A percentile compares a stretch with the other conserved stretches of the same genome.
These are phyloP conservation scores for Fomitopsis betulina DNA, from an alignment of 1,284 basidiomycete genomes.

Conservation along the genomic window DNA sequence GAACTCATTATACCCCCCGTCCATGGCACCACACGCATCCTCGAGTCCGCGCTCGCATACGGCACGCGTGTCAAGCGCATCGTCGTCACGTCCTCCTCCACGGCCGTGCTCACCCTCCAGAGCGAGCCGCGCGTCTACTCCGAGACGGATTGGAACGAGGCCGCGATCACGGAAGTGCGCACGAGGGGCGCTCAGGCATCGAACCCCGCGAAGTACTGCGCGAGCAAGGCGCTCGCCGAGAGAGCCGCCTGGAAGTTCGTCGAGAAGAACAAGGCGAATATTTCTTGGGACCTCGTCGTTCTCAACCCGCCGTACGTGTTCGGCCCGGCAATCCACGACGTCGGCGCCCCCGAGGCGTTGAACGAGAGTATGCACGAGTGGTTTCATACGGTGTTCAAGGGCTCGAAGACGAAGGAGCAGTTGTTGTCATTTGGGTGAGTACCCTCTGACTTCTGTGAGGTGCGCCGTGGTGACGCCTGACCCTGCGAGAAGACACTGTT, in stretches of 20 bases:
- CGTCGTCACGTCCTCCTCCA: constrained; percentile 59
- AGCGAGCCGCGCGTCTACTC: constrained; percentile 23
- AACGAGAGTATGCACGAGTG: constrained; percentile 11
- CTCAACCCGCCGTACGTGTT: constrained; percentile 55
- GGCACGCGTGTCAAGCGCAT: constrained; percentile 28
- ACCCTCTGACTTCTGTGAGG: neutral
- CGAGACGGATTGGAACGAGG: constrained; percentile 64
- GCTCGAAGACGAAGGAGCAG: neutral
- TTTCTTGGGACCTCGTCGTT: constrained; percentile 44
- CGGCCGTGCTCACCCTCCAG: constrained; percentile 35
- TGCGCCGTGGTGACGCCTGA: neutral
- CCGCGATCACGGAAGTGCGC: constrained; percentile 46
- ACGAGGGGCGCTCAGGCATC: constrained; percentile 45
- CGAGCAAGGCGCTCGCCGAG: constrained; percentile 71
- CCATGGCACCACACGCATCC: constrained; percentile 18
- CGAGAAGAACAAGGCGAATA: constrained; percentile 43
- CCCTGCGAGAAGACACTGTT: neutral
- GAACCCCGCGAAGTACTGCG: constrained; percentile 43
- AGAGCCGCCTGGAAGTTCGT: constrained; percentile 45
- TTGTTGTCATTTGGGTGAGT: constrained; percentile 1
- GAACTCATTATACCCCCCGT: constrained; percentile 27
- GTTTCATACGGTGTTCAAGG: constrained; percentile 9
- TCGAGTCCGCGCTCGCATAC: constrained; percentile 16
- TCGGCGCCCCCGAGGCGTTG: constrained; percentile 11
- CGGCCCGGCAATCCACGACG: constrained; percentile 29